Base-by-base conservation (phyloP, 805 yeast species). In the Candida bentonensis region DNA sequence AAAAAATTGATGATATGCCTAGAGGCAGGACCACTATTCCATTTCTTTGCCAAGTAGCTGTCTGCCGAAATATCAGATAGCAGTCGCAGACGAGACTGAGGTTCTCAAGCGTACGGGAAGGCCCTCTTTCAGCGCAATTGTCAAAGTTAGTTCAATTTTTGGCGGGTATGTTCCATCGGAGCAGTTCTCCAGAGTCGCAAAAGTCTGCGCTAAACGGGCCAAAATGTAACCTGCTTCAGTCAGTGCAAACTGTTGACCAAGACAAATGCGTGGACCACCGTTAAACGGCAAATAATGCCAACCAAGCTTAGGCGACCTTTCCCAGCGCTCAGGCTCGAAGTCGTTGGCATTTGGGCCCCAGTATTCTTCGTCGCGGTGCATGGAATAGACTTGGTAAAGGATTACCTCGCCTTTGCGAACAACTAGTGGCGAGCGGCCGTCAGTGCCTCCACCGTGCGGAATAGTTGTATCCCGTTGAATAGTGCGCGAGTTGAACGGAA, bases 231-330 rank as follows among this genome's bases (percentile, higher is more conserved):
- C 60, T 11, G 69, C 69, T 51, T 69, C 72, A 21, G 72, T 67
- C 28, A 68, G 59, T 4, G 73, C 74, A 56, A 68, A 67, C 52
- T 68, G 72, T 53, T 69, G 73, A 39, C 73, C 74, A 43, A 68
- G 56, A 50, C 73, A 69, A 41, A 68, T 67, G 44, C 74, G 53
- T 17, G 73, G 73, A 13, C 74, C 74, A 36, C 73, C 74, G 48
- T 67, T 67, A 53, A 68, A 68, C 25, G 72, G 72, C 21, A 67
- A 53, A 50, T 64, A 67, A 15, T 63, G 61, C 70, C 71, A 68
- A 5, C 53, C 49, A 11, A 22, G 28, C 22, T n/a, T 25, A 23
- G 22, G 23, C 9, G 21, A 5, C 17, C 23, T 28, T 3, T 22
- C 42, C 72, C 72, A 68, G 39, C 73, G 60, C 49, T 66, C 71